Base-by-base conservation (phyloP, 305 asterid species). In the Lippia alba region DNA sequence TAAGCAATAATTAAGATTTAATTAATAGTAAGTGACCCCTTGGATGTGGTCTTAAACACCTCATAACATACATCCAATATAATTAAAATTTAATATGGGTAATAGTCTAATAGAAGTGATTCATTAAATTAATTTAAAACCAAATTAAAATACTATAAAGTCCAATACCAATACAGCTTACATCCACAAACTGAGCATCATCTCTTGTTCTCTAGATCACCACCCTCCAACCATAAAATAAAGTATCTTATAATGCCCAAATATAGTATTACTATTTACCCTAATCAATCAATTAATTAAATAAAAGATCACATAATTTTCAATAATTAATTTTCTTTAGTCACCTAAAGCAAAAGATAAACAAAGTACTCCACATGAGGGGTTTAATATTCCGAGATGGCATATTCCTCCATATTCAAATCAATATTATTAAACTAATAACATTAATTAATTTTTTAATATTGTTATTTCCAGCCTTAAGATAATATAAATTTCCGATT, bases 111-210 rank as follows among this genome's bases (percentile, higher is more conserved):
- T 24, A 51, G 45, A 39, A 9, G 9, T 39, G 76, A 59, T 74
- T 74, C 36, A 71, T 68, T 64, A 61, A 66, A 56, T 34, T 36
- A 36, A 36, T 36, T 4, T 4, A 36, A 8, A 30, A 64, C 61
- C n/a, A 1, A 19, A 64, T 48, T 65, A 40, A 61, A 72, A 77
- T 69, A 71, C 56, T 66, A 32, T 30, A 48, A 50, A 58, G 56
- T 57, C 74, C 50, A 60, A 49, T 81, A 70, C 67, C 72, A 36
- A 36, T 75, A 58, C 56, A 49, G 75, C 77, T 57, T 54, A 74
- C 80, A 80, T 79, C 83, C 84, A 81, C 66, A 75, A 78, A 75
- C 77, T 71, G 74, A 20, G 85, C 82, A 77, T 82, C 82, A 48
- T 64, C 75, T 75, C 74, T 58, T 61, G 61, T 75, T 77, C 72